Base-by-base conservation (phyloP, 495 filamentous ascomycete species). In the Aspergillus coremiiformis region DNA sequence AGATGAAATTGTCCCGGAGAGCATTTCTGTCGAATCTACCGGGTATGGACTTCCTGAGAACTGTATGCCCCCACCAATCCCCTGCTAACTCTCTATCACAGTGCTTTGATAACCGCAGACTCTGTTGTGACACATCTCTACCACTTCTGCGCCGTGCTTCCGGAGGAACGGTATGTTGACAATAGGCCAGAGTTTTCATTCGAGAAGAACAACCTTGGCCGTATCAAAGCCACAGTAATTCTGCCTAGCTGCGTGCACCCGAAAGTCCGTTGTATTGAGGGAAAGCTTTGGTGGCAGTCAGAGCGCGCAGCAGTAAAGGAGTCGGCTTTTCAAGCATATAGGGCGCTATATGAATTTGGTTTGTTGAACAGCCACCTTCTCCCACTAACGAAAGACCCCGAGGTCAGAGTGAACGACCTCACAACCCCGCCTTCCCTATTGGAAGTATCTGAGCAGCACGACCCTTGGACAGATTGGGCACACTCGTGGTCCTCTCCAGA, bases 281-380 rank as follows among this genome's bases (percentile, higher is more conserved):
- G 88, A 33, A 62, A 59, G 5, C 52, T 55, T 4, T 52, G 63
- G 42, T 96, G 90, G 89, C 62, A 53, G 5, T 86, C 84, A 1
- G 89, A 96, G 63, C 81, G 76, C 33, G 83, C 76, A 45, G 92
- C 93, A 5, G 81, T 73, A 55, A 87, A 84, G 55, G 93, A 96
- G 61, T 84, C 88, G 2, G 87, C 90, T 0, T 93, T 95, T 47
- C 78, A 89, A 58, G 87, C 90, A 11, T 95, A 92, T 60, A 66
- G 77, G 22, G 76, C 75, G 2, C 74, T 98, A 0, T 82, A 90
- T 59, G 52, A 79, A 29, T 83, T 78, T 35, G 84, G 85, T 0
- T 69, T 95, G 20, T 67, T 96, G 19, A 89, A 90, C 45, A 79
- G 95, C 37, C 80, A 95, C 55, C 73, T 96, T 1, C 71, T 96